Conservation (phyloP, 31 red algal genomes). For the Bonnemaisonia californica region DNA sequence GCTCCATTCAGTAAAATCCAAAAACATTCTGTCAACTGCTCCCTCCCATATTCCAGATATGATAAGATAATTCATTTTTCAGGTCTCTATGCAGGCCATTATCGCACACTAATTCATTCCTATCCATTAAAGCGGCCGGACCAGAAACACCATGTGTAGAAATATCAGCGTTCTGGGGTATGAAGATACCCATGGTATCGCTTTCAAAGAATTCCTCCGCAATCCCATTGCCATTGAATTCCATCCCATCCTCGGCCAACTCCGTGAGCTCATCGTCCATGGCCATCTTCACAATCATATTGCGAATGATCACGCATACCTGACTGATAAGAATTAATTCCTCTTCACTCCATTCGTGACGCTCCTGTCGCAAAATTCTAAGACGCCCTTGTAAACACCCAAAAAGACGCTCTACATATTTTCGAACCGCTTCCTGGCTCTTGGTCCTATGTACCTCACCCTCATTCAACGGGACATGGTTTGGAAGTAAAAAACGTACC, state of each 20-base stretch:
- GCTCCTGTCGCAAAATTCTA: constrained; percentile 13
- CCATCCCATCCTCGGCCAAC: constrained; percentile 4
- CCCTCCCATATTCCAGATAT: constrained; percentile 3
- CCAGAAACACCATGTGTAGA: no score
- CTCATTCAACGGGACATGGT: constrained; percentile 11
- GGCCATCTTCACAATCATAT: no score
- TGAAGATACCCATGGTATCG: not conserved
- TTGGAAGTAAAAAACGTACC: constrained; percentile 4
- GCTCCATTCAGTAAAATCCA: no score
- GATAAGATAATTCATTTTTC: not conserved
- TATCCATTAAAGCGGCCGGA: not conserved
- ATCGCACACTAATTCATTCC: not conserved
- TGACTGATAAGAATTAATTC: not conserved
- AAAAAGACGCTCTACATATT: constrained; percentile 31
- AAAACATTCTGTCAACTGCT: no score
- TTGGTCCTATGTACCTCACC: not conserved
- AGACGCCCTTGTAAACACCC: constrained; percentile 25
- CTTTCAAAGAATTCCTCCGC: not conserved
- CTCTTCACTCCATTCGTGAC: constrained; percentile 18
- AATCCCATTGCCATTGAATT: not conserved
- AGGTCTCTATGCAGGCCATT: not conserved
- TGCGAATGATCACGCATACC: constrained; percentile 17
- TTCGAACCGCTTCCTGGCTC: constrained; percentile 10
- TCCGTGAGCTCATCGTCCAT: no score
- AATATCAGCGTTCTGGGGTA: no score